Base-by-base conservation (phyloP, 805 yeast species). In the Hyphopichia homilentoma region DNA sequence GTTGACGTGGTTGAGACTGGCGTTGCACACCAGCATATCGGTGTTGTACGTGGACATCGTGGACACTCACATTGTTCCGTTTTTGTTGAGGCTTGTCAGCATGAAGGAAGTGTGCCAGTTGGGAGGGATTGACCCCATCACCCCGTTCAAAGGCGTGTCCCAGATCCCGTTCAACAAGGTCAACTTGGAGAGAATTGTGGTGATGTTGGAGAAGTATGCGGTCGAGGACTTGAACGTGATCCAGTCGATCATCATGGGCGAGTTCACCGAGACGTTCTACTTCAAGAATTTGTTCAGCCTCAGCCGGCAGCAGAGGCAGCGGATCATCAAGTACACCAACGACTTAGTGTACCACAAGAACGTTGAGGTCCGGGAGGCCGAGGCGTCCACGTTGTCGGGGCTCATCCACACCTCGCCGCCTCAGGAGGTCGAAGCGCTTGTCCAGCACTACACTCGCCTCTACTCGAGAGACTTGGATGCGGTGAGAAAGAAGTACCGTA, bases 81-180 rank as follows among this genome's bases (percentile, higher is more conserved):
- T 84, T 40, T 60, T 87, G 35, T 63, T 85, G 47, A 64, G 71
- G 12, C 59, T 87, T 29, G 75, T 79, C 32, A 72, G 69, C 27
- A 72, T 84, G 65, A 79, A 85, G 38, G 97, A 90, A 40, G 85
- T 85, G 9, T 84, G 94, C 43, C 85, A 83, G 43, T 56, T 84
- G 35, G 81, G 81, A 0, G 71, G 70, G 20, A 56, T 84, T 7
- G 68, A 69, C 24, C 84, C 90, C 0, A 65, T 73, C 2, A 46
- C 37, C 42, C 75, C 44, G 33, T 75, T 44, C 45, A 68, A 36
- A 46, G 53, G 37, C 44, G 79, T 48, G 38, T 81, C 71, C 1
- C 71, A 66, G 38, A 56, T 65, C 16, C 61, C 65, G 1, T 64
- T 43, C 35, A 48, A 41, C 13, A 19, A 34, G 1, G 32, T 35